phyloP scores from a whole-genome alignment of 116 monocot genomes.

The Cymodocea nodosa region DNA sequence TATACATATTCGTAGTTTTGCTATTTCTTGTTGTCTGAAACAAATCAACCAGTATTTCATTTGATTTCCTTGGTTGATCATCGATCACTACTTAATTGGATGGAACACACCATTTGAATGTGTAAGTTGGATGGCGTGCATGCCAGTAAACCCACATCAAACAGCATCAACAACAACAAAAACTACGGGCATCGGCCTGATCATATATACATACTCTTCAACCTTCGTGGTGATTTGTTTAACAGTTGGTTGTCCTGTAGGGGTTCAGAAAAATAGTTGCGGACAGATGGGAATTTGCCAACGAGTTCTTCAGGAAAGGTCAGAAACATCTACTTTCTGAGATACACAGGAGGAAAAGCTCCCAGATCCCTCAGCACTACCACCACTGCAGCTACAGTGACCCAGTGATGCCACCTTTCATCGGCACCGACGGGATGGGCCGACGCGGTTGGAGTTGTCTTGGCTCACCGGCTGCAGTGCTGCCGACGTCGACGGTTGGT shows the following conservation, averaged over 20 bases:
- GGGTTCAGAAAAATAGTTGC: conserved; percentile 88
- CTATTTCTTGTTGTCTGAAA: neutral
- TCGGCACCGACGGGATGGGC: neutral
- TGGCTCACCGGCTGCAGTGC: neutral
- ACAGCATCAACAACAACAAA: neutral
- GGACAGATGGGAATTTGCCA: conserved; percentile 92
- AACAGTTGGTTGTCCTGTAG: conserved; percentile 14
- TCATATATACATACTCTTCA: too few relatives aligned
- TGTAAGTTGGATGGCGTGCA: too few relatives aligned
- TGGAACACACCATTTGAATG: too few relatives aligned
- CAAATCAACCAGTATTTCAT: too few relatives aligned
- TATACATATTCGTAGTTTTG: too few relatives aligned
- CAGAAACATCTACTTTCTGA: conserved; percentile 66
- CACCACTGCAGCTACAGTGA: conserved; percentile 12
- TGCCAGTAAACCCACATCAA: neutral
- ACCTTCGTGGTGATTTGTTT: too few relatives aligned
- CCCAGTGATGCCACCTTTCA: conserved; percentile 1
- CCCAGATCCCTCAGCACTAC: conserved; percentile 29
- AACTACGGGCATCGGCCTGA: too few relatives aligned
- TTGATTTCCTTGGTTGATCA: too few relatives aligned
- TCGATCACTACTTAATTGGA: too few relatives aligned
- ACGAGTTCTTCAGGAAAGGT: conserved; percentile 85
- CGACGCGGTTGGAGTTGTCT: neutral
- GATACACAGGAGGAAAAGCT: conserved; percentile 63
- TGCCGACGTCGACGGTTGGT: neutral